phyloP scores from a whole-genome alignment of 768 basidiomycete species.

The Agrocybe pediades region DNA sequence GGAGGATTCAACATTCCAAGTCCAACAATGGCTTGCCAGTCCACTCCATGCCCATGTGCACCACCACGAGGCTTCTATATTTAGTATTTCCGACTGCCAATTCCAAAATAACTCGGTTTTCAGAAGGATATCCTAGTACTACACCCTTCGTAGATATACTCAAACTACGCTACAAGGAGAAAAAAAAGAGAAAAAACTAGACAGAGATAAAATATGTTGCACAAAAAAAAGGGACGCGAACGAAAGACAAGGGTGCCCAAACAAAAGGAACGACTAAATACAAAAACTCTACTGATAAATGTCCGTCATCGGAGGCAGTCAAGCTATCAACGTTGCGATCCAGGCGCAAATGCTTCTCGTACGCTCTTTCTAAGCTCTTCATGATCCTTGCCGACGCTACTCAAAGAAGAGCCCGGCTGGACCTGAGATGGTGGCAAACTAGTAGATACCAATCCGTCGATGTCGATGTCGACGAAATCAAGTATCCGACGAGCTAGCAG shows the following conservation, averaged over 20 bases:
- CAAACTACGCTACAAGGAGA: background rate
- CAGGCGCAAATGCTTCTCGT: slow-evolving; percentile 75
- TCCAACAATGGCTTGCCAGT: background rate
- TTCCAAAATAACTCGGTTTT: background rate
- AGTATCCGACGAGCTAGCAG: slow-evolving; percentile 82
- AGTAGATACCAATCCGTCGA: slow-evolving; percentile 58
- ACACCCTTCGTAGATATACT: background rate
- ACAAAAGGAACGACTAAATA: slow-evolving; percentile 13
- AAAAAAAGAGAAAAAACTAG: background rate
- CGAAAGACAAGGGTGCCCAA: slow-evolving; percentile 11
- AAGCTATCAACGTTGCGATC: slow-evolving; percentile 51
- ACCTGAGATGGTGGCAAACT: slow-evolving; percentile 68
- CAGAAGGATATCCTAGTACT: background rate
- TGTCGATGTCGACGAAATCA: slow-evolving; percentile 81
- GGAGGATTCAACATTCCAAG: background rate
- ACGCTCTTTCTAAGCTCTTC: slow-evolving; percentile 84
- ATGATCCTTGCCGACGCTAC: slow-evolving; percentile 66
- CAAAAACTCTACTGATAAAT: slow-evolving; percentile 11
- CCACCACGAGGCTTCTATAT: background rate
- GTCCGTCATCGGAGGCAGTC: slow-evolving; percentile 22
- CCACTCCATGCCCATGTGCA: too few relatives aligned
- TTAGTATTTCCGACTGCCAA: background rate
- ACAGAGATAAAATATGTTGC: background rate
- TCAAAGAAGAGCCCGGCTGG: slow-evolving; percentile 70
- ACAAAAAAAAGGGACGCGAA: slow-evolving; percentile 3